These are phyloP conservation scores for Aspergillus novoparasiticus DNA, from an alignment of 2,329 filamentous ascomycete genomes.

Conservation along the genomic window DNA sequence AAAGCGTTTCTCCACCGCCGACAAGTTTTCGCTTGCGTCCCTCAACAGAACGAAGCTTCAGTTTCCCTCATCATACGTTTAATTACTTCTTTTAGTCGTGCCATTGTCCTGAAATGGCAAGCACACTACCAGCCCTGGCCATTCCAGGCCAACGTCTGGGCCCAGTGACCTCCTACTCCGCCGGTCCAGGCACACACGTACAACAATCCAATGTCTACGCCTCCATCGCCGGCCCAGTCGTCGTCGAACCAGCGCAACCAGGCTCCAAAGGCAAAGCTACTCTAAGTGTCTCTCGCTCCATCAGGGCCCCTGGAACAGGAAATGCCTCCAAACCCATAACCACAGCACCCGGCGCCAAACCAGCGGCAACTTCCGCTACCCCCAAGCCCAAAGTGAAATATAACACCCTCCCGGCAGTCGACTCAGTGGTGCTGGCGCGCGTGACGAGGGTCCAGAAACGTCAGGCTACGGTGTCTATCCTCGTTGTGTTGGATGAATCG, in stretches of 20 bases:
- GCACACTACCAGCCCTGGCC: conserved; percentile 54
- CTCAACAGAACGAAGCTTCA: not conserved
- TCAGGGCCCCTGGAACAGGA: not conserved
- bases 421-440: conserved; percentile 77
- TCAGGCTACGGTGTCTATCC: conserved; percentile 82
- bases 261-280: conserved; percentile 40
- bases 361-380: conserved; percentile 5
- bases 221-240: conserved; percentile 76
- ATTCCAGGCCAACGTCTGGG: conserved; percentile 84
- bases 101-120: conserved; percentile 27
- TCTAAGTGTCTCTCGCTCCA: conserved; percentile 38
- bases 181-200: conserved; percentile 84
- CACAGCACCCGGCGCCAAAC: conserved; percentile 3
- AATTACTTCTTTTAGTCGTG: not conserved
- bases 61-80: not conserved
- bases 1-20: not conserved
- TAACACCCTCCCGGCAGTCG: conserved; percentile 79
- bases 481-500: conserved; percentile 69
- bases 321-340: not conserved
- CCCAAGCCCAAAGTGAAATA: conserved; percentile 51
- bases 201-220: conserved; percentile 74
- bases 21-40: conserved; percentile 4
- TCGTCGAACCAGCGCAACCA: conserved; percentile 51
- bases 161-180: conserved; percentile 63
- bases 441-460: conserved; percentile 83